phyloP scores from a whole-genome alignment of 257 asterid species.

The Solanum ossicruentum region DNA sequence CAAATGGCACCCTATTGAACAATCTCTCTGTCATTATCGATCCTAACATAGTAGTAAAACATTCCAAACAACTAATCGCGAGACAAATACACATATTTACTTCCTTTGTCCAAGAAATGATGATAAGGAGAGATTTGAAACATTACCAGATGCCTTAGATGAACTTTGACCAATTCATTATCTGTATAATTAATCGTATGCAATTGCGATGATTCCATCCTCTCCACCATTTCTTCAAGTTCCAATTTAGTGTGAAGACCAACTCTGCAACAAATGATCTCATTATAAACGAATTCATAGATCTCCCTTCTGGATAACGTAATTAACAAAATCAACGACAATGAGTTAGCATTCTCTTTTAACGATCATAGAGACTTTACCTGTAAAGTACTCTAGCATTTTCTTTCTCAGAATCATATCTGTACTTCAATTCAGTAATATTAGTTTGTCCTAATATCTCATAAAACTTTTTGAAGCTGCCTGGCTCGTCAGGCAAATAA shows the following conservation, averaged over 20 bases:
- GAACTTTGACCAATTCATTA: conserved; percentile 85
- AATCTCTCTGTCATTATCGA: background rate
- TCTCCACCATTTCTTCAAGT: conserved; percentile 57
- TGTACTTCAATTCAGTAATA: conserved; percentile 71
- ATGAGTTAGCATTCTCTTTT: background rate
- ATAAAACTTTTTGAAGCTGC: conserved; percentile 62
- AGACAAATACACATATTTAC: background rate
- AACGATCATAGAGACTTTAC: conserved; percentile 20
- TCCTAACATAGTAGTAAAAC: background rate
- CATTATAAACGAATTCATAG: background rate
- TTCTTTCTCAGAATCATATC: conserved; percentile 57
- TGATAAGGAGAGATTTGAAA: background rate
- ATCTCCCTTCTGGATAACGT: background rate
- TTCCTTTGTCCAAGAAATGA: background rate
- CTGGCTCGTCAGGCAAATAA: conserved; percentile 67
- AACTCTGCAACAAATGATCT: conserved; percentile 30
- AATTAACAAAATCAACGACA: background rate
- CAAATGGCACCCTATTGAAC: no score
- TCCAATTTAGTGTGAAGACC: conserved; percentile 64
- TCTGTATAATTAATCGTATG: conserved; percentile 58
- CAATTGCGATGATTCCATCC: conserved; percentile 44
- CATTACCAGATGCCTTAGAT: conserved; percentile 76
- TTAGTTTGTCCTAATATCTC: conserved; percentile 70
- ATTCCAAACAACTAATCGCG: background rate
- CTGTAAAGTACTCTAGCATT: conserved; percentile 67